These are phyloP conservation scores for Blastobotrys serpentis DNA, from an alignment of 1,139 yeast genomes.

Conservation along the genomic window DNA sequence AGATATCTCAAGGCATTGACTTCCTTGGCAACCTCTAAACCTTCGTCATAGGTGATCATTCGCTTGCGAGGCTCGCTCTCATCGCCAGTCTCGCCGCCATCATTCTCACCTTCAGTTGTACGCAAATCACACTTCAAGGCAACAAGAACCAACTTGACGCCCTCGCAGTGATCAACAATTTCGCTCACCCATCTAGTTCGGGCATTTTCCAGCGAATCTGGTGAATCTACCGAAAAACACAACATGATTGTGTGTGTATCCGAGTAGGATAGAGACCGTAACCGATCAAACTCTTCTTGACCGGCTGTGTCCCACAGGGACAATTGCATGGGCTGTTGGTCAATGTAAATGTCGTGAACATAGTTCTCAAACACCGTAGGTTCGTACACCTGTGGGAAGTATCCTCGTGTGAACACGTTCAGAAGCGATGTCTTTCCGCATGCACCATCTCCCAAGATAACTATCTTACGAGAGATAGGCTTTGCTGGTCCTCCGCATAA, in stretches of 20 bases:
- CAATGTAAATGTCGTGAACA: constrained; percentile 95
- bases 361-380: constrained; percentile 98
- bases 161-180: constrained; percentile 94
- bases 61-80: constrained; percentile 38
- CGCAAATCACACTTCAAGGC: constrained; percentile 94
- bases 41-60: constrained; percentile 72
- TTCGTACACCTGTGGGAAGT: constrained; percentile 97
- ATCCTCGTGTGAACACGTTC: constrained; percentile 95
- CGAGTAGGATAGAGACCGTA: constrained; percentile 84
- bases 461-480: constrained; percentile 84
- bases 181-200: constrained; percentile 96
- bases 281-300: constrained; percentile 94
- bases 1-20: constrained; percentile 77
- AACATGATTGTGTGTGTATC: constrained; percentile 97
- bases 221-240: constrained; percentile 91
- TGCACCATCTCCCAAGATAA: constrained; percentile 97
- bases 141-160: constrained; percentile 88
- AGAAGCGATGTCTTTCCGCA: constrained; percentile 88
- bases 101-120: constrained; percentile 44
- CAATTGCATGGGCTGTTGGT: constrained; percentile 87
- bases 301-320: constrained; percentile 99
- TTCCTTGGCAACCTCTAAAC: constrained; percentile 71
- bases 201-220: constrained; percentile 92
- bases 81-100: constrained; percentile 36
- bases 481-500: constrained; percentile 68